Percentiles rank a stretch among this genome's conserved stretches.
Conservation (phyloP, 1,284 basidiomycete species). For the Ceratobasidium sp. region DNA sequence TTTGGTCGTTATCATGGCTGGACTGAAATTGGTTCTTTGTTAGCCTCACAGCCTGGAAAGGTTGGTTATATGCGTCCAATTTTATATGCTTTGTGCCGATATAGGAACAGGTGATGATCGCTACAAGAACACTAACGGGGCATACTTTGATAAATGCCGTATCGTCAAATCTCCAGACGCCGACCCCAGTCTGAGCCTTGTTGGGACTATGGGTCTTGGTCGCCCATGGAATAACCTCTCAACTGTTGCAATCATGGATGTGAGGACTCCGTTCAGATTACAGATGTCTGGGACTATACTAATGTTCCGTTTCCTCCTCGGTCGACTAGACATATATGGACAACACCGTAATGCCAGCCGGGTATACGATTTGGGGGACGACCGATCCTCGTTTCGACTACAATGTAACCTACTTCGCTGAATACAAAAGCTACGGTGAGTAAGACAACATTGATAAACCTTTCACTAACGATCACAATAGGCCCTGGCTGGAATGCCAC, state of each 20-base stretch:
- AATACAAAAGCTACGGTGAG: constrained; percentile 61
- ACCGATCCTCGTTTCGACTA: constrained; percentile 56
- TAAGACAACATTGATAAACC: neutral
- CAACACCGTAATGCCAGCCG: constrained; percentile 58
- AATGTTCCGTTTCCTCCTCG: too few relatives aligned
- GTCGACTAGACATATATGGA: constrained; percentile 61
- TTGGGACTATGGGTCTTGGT: constrained; percentile 60
- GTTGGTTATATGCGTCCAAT: constrained; percentile 14
- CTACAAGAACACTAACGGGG: constrained; percentile 58
- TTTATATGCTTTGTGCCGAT: neutral
- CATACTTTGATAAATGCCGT: constrained; percentile 62
- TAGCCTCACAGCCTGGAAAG: constrained; percentile 58
- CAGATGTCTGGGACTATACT: too few relatives aligned
- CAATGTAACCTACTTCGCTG: constrained; percentile 65
- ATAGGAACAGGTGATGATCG: constrained; percentile 15
- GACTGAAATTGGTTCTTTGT: constrained; percentile 34
- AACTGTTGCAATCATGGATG: constrained; percentile 50
- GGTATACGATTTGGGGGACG: constrained; percentile 60
- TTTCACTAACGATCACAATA: constrained; percentile 46
- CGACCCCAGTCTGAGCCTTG: constrained; percentile 57
- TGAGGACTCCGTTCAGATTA: too few relatives aligned
- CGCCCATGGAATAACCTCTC: constrained; percentile 69
- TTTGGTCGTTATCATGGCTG: too few relatives aligned
- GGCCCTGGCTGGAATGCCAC: constrained; percentile 63
- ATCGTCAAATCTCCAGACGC: constrained; percentile 73